Base-by-base conservation (phyloP, 139 green algal genomes). In the Chlorella sp. region DNA sequence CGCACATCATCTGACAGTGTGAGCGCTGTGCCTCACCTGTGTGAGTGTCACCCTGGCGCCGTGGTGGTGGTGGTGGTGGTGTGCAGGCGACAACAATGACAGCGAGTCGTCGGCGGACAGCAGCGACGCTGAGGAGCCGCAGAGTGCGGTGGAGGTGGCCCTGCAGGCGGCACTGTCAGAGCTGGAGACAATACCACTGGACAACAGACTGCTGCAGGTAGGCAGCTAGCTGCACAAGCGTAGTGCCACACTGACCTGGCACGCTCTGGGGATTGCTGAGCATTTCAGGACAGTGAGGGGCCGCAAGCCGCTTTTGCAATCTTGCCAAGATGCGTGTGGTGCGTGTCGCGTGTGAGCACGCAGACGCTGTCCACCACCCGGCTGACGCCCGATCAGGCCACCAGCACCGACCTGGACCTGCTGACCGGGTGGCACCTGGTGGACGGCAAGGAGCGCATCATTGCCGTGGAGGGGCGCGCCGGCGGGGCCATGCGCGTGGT, bases 401-500 rank as follows among this genome's bases (percentile, higher is more conserved):
- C 36, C n/a, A 67, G 83, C 67, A 59, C 67, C 17, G n/a, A 22
- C 10, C 60, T 85, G 26, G 82, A 86, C 35, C 27, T 86, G 65
- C 55, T 64, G 55, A 64, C 55, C 20, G 87, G 84, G 1, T 91
- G 85, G 71, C 87, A 91, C 72, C 61, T 91, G 70, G 80, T 88
- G 49, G 87, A 90, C 65, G 77, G 75, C 24, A 72, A 72, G 73
- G 67, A 84, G 80, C 74, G 87, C 10, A 70, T 90, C 49, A 79
- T 91, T 6, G 71, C 87, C 49, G 20, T 90, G 66, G 85, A 90
- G 74, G 85, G 80, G 29, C 61, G 83, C 55, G 72, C 61, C 29
- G 71, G 73, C 6, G 78, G 73, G 2, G 75, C 70, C 27, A 86
- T 83, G 77, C 31, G 35, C 22, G 72, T 77, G 2, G 31, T 79